These are phyloP conservation scores for Didymella glomerata DNA, from an alignment of 2,329 filamentous ascomycete species.

Conservation along the genomic window DNA sequence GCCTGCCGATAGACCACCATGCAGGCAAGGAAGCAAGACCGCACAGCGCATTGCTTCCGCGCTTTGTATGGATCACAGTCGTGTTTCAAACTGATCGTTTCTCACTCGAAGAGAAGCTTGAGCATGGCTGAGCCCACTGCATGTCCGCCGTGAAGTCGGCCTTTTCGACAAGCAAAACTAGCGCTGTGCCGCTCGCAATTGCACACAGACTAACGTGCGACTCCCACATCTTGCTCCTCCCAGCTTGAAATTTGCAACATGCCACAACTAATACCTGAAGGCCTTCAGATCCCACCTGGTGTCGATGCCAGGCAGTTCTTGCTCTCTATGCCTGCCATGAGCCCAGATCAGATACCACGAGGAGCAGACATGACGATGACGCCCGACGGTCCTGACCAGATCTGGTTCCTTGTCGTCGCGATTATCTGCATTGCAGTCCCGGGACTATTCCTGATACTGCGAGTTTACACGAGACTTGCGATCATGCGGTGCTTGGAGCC, in stretches of 20 bases:
- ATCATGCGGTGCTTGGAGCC: constrained; percentile 35
- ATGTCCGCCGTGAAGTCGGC: not conserved
- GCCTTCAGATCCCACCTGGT: constrained; percentile 19
- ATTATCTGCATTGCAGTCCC: constrained; percentile 34
- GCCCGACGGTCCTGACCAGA: constrained; percentile 29
- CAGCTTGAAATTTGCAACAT: not conserved
- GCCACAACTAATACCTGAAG: constrained; percentile 9
- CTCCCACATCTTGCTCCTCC: not conserved
- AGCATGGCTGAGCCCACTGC: constrained; percentile 2
- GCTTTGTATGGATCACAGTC: not conserved
- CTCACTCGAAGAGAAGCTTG: not conserved
- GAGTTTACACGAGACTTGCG: constrained; percentile 36
- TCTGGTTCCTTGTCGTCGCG: constrained; percentile 36
- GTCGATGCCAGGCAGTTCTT: constrained; percentile 26
- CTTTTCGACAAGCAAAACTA: not conserved
- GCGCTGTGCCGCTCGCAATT: not conserved
- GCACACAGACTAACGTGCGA: not conserved
- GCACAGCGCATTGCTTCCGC: not conserved
- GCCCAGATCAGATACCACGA: constrained; percentile 25
- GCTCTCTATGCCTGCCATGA: constrained; percentile 27
- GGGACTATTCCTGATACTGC: constrained; percentile 31
- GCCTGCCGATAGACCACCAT: constrained; percentile 1
- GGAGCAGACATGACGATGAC: constrained; percentile 37
- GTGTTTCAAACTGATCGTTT: constrained; percentile 4
- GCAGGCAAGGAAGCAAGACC: constrained; percentile 6